Percentiles rank a stretch among this genome's conserved stretches.
These are phyloP conservation scores for Cyclostephanos invisitatus DNA, from an alignment of 108 stramenopile species.

Conservation along the genomic window DNA sequence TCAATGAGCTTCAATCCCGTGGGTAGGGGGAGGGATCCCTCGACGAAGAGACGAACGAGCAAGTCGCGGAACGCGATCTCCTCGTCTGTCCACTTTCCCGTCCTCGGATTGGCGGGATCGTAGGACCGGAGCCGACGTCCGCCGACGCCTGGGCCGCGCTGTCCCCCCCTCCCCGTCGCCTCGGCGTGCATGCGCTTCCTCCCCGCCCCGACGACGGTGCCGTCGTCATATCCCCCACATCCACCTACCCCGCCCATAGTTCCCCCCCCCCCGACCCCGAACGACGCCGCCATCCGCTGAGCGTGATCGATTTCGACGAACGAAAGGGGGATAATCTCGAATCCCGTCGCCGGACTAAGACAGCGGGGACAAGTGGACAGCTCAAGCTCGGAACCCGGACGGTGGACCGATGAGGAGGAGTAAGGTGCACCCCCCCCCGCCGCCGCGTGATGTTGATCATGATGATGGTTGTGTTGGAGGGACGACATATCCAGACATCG, in stretches of 20 bases:
- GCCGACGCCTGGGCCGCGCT: constrained; percentile 24
- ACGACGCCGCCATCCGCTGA: constrained; percentile 8
- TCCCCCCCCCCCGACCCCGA: constrained; percentile 10
- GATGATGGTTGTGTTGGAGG: not conserved
- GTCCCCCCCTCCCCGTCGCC: constrained; percentile 46
- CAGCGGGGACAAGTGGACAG: constrained; percentile 25
- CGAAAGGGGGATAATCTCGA: constrained; percentile 22
- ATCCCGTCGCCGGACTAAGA: constrained; percentile 7
- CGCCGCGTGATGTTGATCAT: not conserved
- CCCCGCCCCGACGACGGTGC: not conserved
- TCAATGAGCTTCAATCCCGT: constrained; percentile 87
- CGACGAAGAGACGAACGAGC: constrained; percentile 67
- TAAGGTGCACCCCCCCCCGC: not conserved
- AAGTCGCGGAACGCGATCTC: constrained; percentile 82
- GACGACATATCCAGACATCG: constrained; percentile 27
- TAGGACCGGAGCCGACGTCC: constrained; percentile 26
- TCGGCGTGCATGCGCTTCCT: not conserved
- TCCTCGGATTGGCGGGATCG: constrained; percentile 52
- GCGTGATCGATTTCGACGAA: constrained; percentile 32
- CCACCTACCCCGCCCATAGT: not conserved
- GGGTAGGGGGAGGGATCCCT: constrained; percentile 68
- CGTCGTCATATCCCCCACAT: not conserved
- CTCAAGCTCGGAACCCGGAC: not conserved
- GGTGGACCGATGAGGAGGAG: not conserved
- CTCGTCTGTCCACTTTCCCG: constrained; percentile 86